Percentiles rank a stretch among this genome's conserved stretches.
phyloP scores from a whole-genome alignment of 2,329 filamentous ascomycete species.

The Aschersonia sp. region DNA sequence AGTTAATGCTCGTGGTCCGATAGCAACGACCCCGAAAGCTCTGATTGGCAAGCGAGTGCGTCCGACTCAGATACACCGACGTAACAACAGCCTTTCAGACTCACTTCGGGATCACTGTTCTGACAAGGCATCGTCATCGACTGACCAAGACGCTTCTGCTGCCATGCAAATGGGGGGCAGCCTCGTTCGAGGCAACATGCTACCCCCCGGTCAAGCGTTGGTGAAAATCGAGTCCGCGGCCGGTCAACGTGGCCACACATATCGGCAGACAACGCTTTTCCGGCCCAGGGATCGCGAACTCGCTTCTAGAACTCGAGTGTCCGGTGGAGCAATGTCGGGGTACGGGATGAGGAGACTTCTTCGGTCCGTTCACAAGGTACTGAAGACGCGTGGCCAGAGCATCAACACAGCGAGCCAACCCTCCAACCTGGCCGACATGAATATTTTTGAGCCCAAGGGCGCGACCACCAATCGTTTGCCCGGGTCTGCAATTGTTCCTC shows the following conservation, averaged over 20 bases:
- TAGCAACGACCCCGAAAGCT: conserved; percentile 44
- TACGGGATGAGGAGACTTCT: conserved; percentile 77
- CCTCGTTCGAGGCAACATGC: conserved; percentile 72
- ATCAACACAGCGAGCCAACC: conserved; percentile 28
- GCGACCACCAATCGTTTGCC: conserved; percentile 44
- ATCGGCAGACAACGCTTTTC: conserved; percentile 40
- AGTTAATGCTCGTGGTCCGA: conserved; percentile 19
- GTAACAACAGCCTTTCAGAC: conserved; percentile 78
- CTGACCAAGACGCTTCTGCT: conserved; percentile 42
- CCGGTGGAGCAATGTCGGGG: conserved; percentile 46
- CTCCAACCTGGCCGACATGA: conserved; percentile 28
- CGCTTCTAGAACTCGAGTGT: conserved; percentile 31
- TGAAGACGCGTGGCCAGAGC: conserved; percentile 46
- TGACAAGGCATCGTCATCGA: conserved; percentile 31
- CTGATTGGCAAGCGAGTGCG: conserved; percentile 45
- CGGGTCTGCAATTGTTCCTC: conserved; percentile 45
- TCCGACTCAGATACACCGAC: conserved; percentile 52
- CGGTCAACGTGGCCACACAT: conserved; percentile 23
- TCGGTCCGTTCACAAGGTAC: conserved; percentile 68
- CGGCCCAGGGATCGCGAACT: conserved; percentile 17
- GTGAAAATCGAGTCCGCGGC: conserved; percentile 50
- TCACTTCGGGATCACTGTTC: conserved; percentile 56
- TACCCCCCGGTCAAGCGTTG: conserved; percentile 70
- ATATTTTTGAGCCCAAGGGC: conserved; percentile 33
- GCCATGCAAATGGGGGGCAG: conserved; percentile 62